phyloP scores from a whole-genome alignment of 805 yeast species.

The Ogataea henricii region DNA sequence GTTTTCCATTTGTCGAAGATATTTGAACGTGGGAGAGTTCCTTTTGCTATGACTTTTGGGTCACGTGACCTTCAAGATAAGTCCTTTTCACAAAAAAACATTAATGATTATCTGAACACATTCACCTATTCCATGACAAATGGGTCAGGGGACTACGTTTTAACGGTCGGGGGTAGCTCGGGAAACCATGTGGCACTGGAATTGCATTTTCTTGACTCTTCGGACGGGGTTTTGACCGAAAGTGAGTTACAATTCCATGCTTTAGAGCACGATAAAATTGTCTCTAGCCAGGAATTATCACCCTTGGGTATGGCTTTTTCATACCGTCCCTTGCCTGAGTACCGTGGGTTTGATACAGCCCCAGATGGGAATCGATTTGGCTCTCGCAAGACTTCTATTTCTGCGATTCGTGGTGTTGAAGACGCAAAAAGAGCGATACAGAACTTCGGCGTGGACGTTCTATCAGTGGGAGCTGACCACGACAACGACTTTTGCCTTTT shows the following conservation, averaged over 20 bases:
- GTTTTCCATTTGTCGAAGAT: constrained; percentile 48
- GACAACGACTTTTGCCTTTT: constrained; percentile 85
- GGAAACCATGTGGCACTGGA: constrained; percentile 46
- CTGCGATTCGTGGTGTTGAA: constrained; percentile 73
- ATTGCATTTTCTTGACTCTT: constrained; percentile 78
- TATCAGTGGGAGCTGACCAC: constrained; percentile 92
- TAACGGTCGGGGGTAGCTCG: constrained; percentile 45
- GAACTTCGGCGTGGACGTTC: constrained; percentile 67
- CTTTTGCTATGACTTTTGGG: constrained; percentile 85
- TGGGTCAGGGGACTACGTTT: constrained; percentile 82
- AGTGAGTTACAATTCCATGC: constrained; percentile 87
- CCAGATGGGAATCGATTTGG: constrained; percentile 54
- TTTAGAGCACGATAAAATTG: constrained; percentile 21
- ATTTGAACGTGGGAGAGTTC: constrained; percentile 53
- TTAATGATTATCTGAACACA: constrained; percentile 55
- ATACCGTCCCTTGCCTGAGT: constrained; percentile 93
- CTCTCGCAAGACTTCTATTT: constrained; percentile 63
- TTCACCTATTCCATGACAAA: constrained; percentile 74
- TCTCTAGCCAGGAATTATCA: constrained; percentile 30
- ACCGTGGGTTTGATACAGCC: constrained; percentile 41
- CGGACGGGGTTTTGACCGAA: constrained; percentile 30
- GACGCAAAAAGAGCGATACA: constrained; percentile 62
- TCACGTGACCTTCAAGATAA: constrained; percentile 91
- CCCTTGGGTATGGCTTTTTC: constrained; percentile 85
- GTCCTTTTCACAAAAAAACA: constrained; percentile 55